Percentiles rank a stretch among this genome's conserved stretches.
Evolutionary conservation across 179 eudicot species (phyloP).

Genomic region (Silene coronaria): DNA sequence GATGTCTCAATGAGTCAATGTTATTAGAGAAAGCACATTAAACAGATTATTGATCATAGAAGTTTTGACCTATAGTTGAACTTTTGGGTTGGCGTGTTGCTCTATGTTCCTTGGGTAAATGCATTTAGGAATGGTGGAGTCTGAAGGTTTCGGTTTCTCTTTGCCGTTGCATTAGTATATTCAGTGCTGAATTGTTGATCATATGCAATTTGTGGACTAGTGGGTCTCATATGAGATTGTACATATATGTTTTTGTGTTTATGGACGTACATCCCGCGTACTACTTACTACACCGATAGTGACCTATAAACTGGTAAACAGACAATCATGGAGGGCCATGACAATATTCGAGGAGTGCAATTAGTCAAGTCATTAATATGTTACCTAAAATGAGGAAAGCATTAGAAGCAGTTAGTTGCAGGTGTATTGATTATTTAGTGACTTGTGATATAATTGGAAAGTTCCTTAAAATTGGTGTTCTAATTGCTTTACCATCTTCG

Average conservation of each 20-base stretch:
- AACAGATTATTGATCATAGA: too few relatives aligned
- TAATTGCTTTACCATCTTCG: slow-evolving; percentile 8
- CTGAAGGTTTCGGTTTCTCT: too few relatives aligned
- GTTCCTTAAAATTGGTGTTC: neutral
- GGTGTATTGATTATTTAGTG: neutral
- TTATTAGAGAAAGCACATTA: too few relatives aligned
- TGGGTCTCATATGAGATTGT: neutral
- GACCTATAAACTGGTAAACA: too few relatives aligned
- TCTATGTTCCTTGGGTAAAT: neutral
- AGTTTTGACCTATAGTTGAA: neutral
- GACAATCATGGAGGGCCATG: too few relatives aligned
- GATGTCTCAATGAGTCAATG: too few relatives aligned
- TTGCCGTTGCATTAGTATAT: too few relatives aligned
- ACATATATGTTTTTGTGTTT: neutral
- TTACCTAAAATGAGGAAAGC: neutral
- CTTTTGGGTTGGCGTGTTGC: neutral
- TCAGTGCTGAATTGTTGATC: too few relatives aligned
- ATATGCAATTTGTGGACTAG: too few relatives aligned
- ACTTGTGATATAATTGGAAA: neutral
- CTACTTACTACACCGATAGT: too few relatives aligned
- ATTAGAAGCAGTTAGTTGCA: neutral
- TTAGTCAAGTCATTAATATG: neutral
- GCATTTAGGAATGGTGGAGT: neutral
- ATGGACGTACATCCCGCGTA: too few relatives aligned
- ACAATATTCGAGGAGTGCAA: too few relatives aligned